Percentiles rank a stretch among this genome's conserved stretches.
Evolutionary conservation across 169 alveolate genomes (phyloP).

Genomic region (Besnoitia besnoiti): DNA sequence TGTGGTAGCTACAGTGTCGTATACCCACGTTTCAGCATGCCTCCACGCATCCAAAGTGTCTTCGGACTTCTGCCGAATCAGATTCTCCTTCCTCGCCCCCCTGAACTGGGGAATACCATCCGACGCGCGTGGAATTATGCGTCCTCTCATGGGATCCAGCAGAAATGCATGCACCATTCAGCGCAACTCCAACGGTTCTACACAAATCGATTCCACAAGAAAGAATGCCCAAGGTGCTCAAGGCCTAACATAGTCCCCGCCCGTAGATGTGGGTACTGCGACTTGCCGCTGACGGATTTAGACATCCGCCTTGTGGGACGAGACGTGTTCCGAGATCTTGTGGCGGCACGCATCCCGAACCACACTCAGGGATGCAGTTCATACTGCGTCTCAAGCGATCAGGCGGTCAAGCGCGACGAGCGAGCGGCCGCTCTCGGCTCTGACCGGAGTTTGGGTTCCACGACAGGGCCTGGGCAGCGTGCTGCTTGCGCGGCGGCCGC

Average conservation of each 20-base stretch:
- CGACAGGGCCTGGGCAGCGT: not conserved
- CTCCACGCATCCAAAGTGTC: not conserved
- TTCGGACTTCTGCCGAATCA: not conserved
- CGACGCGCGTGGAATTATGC: not conserved
- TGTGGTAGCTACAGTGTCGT: too few species aligned
- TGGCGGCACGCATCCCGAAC: not conserved
- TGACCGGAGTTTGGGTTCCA: too few species aligned
- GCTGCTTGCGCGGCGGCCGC: not conserved
- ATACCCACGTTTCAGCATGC: constrained; percentile 6
- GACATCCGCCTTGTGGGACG: constrained; percentile 46
- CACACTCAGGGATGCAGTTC: constrained; percentile 32
- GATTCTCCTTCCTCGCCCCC: not conserved
- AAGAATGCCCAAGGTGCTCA: constrained; percentile 46
- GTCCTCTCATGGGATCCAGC: not conserved
- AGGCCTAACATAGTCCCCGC: constrained; percentile 50
- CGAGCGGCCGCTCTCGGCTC: too few species aligned
- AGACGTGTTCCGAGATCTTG: constrained; percentile 51
- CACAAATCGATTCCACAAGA: constrained; percentile 60
- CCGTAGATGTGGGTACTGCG: constrained; percentile 35
- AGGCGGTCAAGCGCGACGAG: not conserved
- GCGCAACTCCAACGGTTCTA: constrained; percentile 47
- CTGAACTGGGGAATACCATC: not conserved
- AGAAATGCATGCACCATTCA: constrained; percentile 51
- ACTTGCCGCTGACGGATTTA: constrained; percentile 12
- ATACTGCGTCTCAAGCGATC: not conserved